These are phyloP conservation scores for Jatropha podagrica DNA, from an alignment of 441 rosid species.

Conservation along the genomic window DNA sequence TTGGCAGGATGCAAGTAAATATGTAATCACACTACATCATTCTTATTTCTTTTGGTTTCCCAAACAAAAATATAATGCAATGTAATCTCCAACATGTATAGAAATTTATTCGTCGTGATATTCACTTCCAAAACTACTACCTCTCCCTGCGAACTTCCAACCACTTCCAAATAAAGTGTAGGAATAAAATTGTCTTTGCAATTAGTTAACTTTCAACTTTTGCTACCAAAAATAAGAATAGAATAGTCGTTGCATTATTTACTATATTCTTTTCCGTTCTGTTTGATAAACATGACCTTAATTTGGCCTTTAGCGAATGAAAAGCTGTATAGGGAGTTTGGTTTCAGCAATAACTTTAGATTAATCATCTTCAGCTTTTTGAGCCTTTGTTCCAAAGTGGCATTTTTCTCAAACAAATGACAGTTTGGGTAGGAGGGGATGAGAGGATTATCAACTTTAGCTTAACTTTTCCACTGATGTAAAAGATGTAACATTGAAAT, in stretches of 20 bases:
- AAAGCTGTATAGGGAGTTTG: not conserved
- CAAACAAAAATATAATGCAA: not conserved
- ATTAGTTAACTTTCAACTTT: not conserved
- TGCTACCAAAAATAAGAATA: not conserved
- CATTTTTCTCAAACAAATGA: not conserved
- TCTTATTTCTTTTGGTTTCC: not conserved
- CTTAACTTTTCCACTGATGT: not conserved
- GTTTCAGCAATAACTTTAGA: not conserved
- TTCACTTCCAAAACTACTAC: not conserved
- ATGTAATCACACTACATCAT: too few species aligned
- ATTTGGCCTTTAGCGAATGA: not conserved
- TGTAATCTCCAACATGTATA: not conserved
- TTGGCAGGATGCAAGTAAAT: not conserved
- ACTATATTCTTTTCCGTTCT: too few species aligned
- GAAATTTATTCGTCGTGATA: not conserved
- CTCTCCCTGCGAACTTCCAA: not conserved
- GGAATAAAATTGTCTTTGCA: not conserved
- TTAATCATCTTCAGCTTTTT: not conserved
- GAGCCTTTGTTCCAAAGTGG: not conserved
- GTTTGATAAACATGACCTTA: not conserved
- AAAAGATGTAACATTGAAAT: not conserved
- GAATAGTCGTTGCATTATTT: not conserved
- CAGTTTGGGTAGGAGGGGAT: not conserved
- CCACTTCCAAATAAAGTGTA: not conserved
- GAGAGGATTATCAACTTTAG: not conserved